These are phyloP conservation scores for Scleroderma citrinum DNA, from an alignment of 768 basidiomycete species.

Conservation along the genomic window DNA sequence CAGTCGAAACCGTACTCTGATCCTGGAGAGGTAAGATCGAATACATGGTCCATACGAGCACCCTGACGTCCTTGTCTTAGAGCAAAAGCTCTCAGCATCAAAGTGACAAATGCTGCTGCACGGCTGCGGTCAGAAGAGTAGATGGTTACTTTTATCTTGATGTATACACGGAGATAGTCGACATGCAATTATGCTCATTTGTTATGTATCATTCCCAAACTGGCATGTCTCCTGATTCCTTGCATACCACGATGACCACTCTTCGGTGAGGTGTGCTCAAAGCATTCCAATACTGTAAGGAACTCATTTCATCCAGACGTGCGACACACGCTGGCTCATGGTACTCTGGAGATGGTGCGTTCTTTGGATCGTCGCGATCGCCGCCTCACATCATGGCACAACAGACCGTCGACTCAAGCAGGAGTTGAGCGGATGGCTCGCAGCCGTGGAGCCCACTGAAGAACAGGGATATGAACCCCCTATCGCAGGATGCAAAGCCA, in stretches of 20 bases:
- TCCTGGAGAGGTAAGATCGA: slow-evolving; percentile 71
- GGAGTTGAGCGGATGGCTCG: slow-evolving; percentile 63
- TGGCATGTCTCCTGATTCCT: neutral
- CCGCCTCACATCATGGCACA: slow-evolving; percentile 7
- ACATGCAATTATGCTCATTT: slow-evolving; percentile 43
- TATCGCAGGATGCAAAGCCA: slow-evolving; percentile 67
- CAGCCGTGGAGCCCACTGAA: slow-evolving; percentile 43
- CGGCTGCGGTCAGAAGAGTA: slow-evolving; percentile 94
- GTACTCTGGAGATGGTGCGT: slow-evolving; percentile 71
- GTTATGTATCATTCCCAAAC: slow-evolving; percentile 3
- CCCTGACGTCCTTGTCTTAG: slow-evolving; percentile 33
- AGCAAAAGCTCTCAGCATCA: slow-evolving; percentile 82
- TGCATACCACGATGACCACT: slow-evolving; percentile 11
- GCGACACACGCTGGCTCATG: slow-evolving; percentile 89
- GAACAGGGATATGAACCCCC: slow-evolving; percentile 56
- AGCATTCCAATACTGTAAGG: neutral
- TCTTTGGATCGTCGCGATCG: slow-evolving; percentile 10
- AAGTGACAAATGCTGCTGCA: slow-evolving; percentile 90
- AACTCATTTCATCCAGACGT: slow-evolving; percentile 28
- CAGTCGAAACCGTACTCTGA: slow-evolving; percentile 88
- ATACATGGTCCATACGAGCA: neutral
- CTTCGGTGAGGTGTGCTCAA: slow-evolving; percentile 20
- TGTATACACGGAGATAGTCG: slow-evolving; percentile 39
- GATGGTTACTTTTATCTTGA: slow-evolving; percentile 32
- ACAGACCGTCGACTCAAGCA: slow-evolving; percentile 51